A percentile compares a stretch with the other conserved stretches of the same genome.
phyloP scores from a whole-genome alignment of 768 basidiomycete genomes.

The Steccherinum ochraceum region DNA sequence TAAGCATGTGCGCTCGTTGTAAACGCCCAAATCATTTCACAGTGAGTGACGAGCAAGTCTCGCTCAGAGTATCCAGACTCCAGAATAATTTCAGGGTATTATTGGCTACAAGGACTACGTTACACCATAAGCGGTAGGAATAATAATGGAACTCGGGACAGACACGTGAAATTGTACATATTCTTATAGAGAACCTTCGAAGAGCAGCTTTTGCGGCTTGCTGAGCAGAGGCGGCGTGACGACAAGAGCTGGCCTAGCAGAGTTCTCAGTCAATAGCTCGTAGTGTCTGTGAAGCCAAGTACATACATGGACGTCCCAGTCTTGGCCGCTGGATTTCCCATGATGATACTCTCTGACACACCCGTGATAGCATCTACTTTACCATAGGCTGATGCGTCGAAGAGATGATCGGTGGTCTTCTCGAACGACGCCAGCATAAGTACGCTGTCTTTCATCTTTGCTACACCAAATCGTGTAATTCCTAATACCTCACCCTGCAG shows the following conservation, averaged over 20 bases:
- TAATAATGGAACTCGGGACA: too few relatives aligned
- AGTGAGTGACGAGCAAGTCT: too few relatives aligned
- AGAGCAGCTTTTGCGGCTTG: conserved; percentile 32
- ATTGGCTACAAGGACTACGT: too few relatives aligned
- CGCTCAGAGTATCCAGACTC: too few relatives aligned
- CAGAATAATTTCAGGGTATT: too few relatives aligned
- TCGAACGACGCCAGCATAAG: conserved; percentile 99
- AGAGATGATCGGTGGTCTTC: conserved; percentile 98
- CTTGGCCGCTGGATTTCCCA: conserved; percentile 93
- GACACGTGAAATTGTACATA: too few relatives aligned
- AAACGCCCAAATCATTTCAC: too few relatives aligned
- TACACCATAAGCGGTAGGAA: too few relatives aligned
- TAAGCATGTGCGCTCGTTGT: too few relatives aligned
- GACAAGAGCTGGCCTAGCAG: conserved; percentile 32
- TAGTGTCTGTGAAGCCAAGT: background rate
- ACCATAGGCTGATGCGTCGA: conserved; percentile 94
- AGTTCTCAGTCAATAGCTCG: background rate
- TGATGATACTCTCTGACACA: conserved; percentile 98
- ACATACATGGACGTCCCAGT: conserved; percentile 92
- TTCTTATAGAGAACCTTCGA: conserved; percentile 33
- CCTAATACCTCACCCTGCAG: conserved; percentile 90
- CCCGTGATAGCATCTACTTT: conserved; percentile 94
- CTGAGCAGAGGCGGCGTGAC: conserved; percentile 28
- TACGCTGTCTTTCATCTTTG: conserved; percentile 99
- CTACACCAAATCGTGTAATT: conserved; percentile 97